These are phyloP conservation scores for Wickerhamomyces sydowiorum DNA, from an alignment of 805 yeast species.

Conservation along the genomic window DNA sequence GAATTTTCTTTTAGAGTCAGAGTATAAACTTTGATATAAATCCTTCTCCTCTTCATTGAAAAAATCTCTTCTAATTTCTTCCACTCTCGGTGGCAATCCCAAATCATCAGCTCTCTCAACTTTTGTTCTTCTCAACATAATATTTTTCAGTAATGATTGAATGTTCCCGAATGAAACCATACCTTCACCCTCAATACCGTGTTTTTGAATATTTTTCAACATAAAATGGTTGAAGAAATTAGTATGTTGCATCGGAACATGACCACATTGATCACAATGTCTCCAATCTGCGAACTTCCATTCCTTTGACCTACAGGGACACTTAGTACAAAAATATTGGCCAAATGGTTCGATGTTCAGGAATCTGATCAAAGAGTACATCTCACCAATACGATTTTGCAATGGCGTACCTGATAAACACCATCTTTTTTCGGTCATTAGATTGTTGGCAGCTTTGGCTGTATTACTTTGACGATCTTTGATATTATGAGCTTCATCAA, in stretches of 20 bases:
- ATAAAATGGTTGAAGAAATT: constrained; percentile 94
- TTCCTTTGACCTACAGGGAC: constrained; percentile 74
- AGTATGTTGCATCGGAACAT: constrained; percentile 91
- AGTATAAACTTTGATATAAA: constrained; percentile 78
- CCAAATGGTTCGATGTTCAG: constrained; percentile 82
- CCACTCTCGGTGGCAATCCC: constrained; percentile 94
- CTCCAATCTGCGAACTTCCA: constrained; percentile 86
- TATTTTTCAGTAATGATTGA: constrained; percentile 64
- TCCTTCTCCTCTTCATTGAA: constrained; percentile 96
- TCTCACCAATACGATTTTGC: constrained; percentile 94
- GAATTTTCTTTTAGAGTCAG: constrained; percentile 82
- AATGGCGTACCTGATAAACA: constrained; percentile 95
- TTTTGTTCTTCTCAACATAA: constrained; percentile 93
- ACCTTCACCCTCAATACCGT: constrained; percentile 80
- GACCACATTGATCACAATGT: constrained; percentile 83
- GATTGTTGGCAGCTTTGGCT: constrained; percentile 79
- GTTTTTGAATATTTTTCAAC: constrained; percentile 87
- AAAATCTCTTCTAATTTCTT: constrained; percentile 77
- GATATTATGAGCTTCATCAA: constrained; percentile 97
- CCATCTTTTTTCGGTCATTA: constrained; percentile 74
- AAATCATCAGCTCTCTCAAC: constrained; percentile 95
- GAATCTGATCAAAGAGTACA: constrained; percentile 87
- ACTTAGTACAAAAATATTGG: constrained; percentile 86
- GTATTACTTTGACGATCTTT: constrained; percentile 93
- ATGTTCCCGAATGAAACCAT: constrained; percentile 69